Base-by-base conservation (phyloP, 768 basidiomycete species). In the Leccinum longicurvipes region DNA sequence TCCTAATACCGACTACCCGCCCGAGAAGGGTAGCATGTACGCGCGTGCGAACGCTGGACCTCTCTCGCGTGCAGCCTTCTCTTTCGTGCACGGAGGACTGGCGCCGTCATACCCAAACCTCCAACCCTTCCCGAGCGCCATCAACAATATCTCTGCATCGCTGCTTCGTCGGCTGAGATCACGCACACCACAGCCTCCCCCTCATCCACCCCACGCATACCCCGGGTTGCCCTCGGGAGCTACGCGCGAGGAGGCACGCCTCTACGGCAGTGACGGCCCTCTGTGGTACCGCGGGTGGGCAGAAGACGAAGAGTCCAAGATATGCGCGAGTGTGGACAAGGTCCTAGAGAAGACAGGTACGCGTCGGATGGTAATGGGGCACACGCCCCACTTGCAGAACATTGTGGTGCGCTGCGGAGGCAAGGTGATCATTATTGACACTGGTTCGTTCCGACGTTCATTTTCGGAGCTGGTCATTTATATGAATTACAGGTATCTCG, bases 281-380 rank as follows among this genome's bases (percentile, higher is more conserved):
- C 71, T 95, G 45, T 98, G 97, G 97, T 97, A 94, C 69, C 82
- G 97, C 11, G 94, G 94, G 1, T 94, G 94, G 84, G 96, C 96
- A 15, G 76, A 83, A 50, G 84, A 87, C 12, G 72, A 75, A 24
- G 91, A 95, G 50, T 80, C 81, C 54, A 76, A 76, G 50, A 83
- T 82, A 4, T 99, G 97, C 69, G 68, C 63, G 2, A 78, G 82
- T 32, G 93, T 93, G 0, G 85, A 90, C 55, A 72, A 76, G 24
- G 87, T 95, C 17, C 73, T 91, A 50, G 67, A 79, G 29, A 83
- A 80, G 69, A 87, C 91, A 1, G 93, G 93, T 1, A 94, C 91
- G 25, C 74, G 91, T 56, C 77, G 93, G 62, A 85, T 95, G 84
- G 82, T 99, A 45, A 94, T 97, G 93, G 96, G 96, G 0, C 97